These are phyloP conservation scores for Omphalotus guepiniiformis DNA, from an alignment of 768 basidiomycete genomes.

Conservation along the genomic window DNA sequence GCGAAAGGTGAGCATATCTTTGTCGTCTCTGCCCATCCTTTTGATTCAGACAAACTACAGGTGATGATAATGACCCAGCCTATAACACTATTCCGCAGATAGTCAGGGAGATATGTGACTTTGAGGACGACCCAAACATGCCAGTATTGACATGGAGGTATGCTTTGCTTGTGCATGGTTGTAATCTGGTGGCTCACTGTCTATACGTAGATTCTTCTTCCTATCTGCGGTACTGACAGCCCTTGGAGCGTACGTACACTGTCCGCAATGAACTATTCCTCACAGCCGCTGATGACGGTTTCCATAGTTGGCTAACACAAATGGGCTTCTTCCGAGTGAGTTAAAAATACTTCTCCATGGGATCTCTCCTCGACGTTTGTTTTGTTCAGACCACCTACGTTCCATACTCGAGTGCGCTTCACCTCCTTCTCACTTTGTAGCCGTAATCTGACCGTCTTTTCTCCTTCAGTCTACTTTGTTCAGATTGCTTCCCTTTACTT, in stretches of 20 bases:
- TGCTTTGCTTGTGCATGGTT: not conserved
- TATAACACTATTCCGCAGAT: conserved; percentile 18
- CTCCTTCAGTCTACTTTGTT: conserved; percentile 19
- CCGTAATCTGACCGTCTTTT: too few relatives aligned
- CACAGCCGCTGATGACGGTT: not conserved
- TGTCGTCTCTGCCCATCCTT: not conserved
- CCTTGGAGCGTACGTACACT: conserved; percentile 17
- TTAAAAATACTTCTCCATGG: not conserved
- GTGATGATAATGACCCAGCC: conserved; percentile 20
- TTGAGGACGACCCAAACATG: conserved; percentile 19
- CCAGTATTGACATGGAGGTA: conserved; percentile 23
- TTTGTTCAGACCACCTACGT: conserved; percentile 19
- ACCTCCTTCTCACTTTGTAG: not conserved
- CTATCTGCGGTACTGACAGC: conserved; percentile 19
- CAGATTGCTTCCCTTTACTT: conserved; percentile 20
- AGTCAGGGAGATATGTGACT: conserved; percentile 20
- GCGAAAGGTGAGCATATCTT: not conserved
- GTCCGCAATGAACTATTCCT: not conserved
- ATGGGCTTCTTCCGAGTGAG: conserved; percentile 22
- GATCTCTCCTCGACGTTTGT: not conserved
- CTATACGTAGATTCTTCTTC: conserved; percentile 15
- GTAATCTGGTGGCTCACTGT: not conserved
- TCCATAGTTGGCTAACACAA: conserved; percentile 18
- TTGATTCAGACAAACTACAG: not conserved
- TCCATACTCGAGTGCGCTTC: conserved; percentile 18